phyloP scores from a whole-genome alignment of 495 filamentous ascomycete species.

The Penicillium subrubescens region DNA sequence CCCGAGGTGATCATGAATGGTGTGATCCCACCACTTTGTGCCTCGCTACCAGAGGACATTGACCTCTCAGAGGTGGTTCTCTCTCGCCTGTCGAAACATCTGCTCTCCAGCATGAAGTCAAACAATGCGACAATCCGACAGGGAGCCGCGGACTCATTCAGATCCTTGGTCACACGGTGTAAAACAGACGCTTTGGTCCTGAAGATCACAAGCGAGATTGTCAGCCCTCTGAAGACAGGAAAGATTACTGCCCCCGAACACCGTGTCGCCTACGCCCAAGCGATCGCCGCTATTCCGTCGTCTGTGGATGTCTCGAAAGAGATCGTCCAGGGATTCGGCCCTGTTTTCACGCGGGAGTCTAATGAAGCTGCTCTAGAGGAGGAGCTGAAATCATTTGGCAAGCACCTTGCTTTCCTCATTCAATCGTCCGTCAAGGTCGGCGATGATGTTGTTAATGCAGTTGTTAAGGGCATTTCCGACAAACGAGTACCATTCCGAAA shows the following conservation, averaged over 20 bases:
- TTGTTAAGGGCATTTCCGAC: constrained; percentile 79
- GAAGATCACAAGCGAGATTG: constrained; percentile 73
- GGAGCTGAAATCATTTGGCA: constrained; percentile 69
- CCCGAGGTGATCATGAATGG: constrained; percentile 86
- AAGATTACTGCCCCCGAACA: constrained; percentile 84
- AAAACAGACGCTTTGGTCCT: constrained; percentile 56
- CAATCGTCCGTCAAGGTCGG: constrained; percentile 57
- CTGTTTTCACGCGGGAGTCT: constrained; percentile 73
- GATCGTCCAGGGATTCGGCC: constrained; percentile 64
- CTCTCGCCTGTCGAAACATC: constrained; percentile 74
- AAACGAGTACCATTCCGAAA: constrained; percentile 79
- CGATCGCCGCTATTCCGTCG: constrained; percentile 64
- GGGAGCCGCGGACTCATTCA: constrained; percentile 74
- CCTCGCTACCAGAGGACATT: constrained; percentile 64
- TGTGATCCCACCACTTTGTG: constrained; percentile 69
- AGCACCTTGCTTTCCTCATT: constrained; percentile 61
- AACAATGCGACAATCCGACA: constrained; percentile 75
- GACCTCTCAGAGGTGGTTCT: constrained; percentile 76
- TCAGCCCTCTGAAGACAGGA: constrained; percentile 72
- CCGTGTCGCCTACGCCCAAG: constrained; percentile 74
- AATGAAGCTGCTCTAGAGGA: constrained; percentile 79
- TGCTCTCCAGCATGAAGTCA: constrained; percentile 87
- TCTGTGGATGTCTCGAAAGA: constrained; percentile 61
- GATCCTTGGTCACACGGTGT: constrained; percentile 58
- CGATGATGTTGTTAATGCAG: constrained; percentile 65